These are phyloP conservation scores for Aureobasidium namibiae DNA, from an alignment of 2,329 filamentous ascomycete species.

Conservation along the genomic window DNA sequence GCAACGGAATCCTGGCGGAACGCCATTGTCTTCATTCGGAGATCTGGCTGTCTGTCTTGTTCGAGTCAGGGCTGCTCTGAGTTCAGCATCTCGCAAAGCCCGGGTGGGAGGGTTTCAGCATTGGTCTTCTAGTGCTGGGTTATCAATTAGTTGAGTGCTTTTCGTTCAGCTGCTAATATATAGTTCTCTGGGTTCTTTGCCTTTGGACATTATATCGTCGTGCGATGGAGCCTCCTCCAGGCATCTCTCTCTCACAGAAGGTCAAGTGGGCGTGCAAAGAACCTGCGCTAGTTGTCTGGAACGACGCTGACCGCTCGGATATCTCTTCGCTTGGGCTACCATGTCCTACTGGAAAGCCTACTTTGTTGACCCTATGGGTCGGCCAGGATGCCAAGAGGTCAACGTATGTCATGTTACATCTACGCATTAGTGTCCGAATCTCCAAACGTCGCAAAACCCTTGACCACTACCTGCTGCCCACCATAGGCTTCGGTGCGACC, in stretches of 20 bases:
- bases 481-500: background rate
- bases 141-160: background rate
- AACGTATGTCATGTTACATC: background rate
- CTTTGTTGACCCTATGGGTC: background rate
- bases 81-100: background rate
- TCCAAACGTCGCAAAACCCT: background rate
- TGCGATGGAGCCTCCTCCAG: background rate
- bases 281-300: background rate
- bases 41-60: background rate
- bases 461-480: background rate
- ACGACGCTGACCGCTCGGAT: background rate
- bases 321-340: background rate
- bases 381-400: background rate
- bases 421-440: background rate
- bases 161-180: background rate
- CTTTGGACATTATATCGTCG: background rate
- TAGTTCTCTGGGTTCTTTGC: background rate
- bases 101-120: conserved; percentile 6
- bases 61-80: conserved; percentile 6
- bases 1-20: background rate
- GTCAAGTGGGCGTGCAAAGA: background rate
- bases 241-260: background rate
- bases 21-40: background rate
- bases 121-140: background rate
- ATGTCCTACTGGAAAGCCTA: background rate